These are phyloP conservation scores for Glycyrrhiza uralensis DNA, from an alignment of 306 rosid genomes.

Conservation along the genomic window DNA sequence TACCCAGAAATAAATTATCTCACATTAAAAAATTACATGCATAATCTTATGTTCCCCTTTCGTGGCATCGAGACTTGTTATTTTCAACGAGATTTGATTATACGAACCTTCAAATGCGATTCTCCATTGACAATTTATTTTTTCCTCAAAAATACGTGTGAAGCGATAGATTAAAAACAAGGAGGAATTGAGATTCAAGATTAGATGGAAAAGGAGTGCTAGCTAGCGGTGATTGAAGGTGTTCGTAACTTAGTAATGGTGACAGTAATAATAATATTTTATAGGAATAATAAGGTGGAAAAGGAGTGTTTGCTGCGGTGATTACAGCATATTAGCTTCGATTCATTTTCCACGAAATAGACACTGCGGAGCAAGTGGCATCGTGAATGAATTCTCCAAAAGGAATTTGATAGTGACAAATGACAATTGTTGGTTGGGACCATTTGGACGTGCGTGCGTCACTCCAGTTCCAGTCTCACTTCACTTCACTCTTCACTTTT, in stretches of 20 bases:
- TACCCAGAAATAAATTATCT: no score
- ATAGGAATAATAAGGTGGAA: no score
- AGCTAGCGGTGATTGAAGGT: no score
- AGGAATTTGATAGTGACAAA: slow-evolving; percentile 23
- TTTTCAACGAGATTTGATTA: not conserved
- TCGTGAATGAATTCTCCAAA: slow-evolving; percentile 5
- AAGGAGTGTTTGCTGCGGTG: no score
- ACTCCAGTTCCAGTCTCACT: not conserved
- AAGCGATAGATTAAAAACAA: no score
- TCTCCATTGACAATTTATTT: not conserved
- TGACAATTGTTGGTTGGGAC: slow-evolving; percentile 1
- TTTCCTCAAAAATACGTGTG: not conserved
- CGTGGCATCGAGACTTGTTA: not conserved
- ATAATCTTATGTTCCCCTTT: not conserved
- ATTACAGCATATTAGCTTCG: not conserved
- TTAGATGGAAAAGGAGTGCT: no score
- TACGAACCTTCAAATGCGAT: not conserved
- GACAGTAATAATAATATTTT: no score
- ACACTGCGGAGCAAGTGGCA: not conserved
- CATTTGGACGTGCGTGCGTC: slow-evolving; percentile 8
- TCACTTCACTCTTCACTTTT: not conserved
- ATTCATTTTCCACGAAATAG: not conserved
- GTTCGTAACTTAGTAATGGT: no score
- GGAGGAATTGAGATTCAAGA: not conserved
- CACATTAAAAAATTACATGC: no score